A percentile compares a stretch with the other conserved stretches of the same genome.
Evolutionary conservation across 2,329 filamentous ascomycete genomes (phyloP).

Genomic region (Neonectria hederae): DNA sequence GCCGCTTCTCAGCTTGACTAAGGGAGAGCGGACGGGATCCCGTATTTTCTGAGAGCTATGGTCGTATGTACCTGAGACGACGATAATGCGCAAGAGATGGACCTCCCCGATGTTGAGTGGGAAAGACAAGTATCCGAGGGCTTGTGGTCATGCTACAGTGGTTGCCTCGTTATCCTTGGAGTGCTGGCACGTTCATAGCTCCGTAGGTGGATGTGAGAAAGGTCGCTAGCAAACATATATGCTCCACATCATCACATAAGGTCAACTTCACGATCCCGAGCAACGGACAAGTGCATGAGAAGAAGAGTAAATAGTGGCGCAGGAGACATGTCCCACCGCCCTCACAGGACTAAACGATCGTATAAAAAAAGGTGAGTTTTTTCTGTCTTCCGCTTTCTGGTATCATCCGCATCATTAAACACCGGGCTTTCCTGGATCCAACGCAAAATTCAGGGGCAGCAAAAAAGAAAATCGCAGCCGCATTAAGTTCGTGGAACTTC

Average conservation of each 20-base stretch:
- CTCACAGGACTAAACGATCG: conserved; percentile 3
- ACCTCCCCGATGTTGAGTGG: not conserved
- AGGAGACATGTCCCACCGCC: not conserved
- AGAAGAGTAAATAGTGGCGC: not conserved
- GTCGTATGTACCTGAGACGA: not conserved
- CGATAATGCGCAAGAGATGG: not conserved
- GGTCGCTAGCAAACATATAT: not conserved
- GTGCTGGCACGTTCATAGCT: too few relatives aligned
- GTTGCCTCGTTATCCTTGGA: too few relatives aligned
- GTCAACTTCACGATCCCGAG: not conserved
- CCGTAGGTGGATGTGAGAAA: too few relatives aligned
- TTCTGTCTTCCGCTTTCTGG: not conserved
- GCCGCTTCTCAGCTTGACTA: conserved; percentile 4
- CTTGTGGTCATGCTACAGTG: not conserved
- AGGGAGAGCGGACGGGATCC: conserved; percentile 5
- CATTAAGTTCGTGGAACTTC: not conserved
- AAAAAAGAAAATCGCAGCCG: not conserved
- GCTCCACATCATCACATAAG: not conserved
- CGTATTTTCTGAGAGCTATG: conserved; percentile 6
- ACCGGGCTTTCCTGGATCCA: not conserved
- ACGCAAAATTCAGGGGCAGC: not conserved
- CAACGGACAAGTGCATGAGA: not conserved
- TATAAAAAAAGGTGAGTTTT: not conserved
- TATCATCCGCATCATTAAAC: conserved; percentile 6
- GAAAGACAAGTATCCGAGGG: not conserved